Base-by-base conservation (phyloP, 345 rosid genomes). In the Acer yangbiense region DNA sequence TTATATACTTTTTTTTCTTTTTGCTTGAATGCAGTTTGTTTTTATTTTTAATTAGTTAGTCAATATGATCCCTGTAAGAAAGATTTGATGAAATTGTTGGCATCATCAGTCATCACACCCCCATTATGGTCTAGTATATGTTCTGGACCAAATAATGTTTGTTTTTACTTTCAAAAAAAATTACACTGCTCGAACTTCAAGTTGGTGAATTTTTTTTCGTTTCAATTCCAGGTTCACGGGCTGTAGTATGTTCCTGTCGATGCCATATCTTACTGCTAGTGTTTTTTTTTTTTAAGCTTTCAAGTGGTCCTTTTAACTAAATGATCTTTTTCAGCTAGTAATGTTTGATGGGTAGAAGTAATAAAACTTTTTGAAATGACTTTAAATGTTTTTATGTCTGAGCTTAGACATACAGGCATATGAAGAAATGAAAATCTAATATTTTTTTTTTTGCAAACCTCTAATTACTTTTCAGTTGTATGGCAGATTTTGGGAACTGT, bases 221-320 rank as follows among this genome's bases (percentile, higher is more conserved):
- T 58, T 60, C 60, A n/a, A 29, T 68, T 78, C 27, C 85, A 96
- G 99, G 93, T 97, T 84, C 99, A 97, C 86, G 87, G 88, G 43
- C 72, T 97, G 84, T 74, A 50, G 99, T 96, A 88, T 35, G 95
- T 88, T 79, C 72, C 78, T 77, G 27, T 61, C 35, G 44, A 71
- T 69, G 27, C 85, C 23, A 21, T 55, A 46, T 7, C 5, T 73
- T 69, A 29, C 72, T 77, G 54, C 29, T 62, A 27, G 1, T 29
- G 7, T 58, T 3, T 69, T 23, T 44, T 77, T 54, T 17, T 23
- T 23, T 0, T 23, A n/a, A 44, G 41, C 18, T 57, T 55, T 46
- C 1, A 32, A 2, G 58, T 18, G 43, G 52, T 65, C 18, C 52
- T 44, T 44, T 25, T 44, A 20, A 75, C 54, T 8, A 9, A 68